Evolutionary conservation across 2,329 filamentous ascomycete species (phyloP).

Genomic region (Tympanopsis confertula): DNA sequence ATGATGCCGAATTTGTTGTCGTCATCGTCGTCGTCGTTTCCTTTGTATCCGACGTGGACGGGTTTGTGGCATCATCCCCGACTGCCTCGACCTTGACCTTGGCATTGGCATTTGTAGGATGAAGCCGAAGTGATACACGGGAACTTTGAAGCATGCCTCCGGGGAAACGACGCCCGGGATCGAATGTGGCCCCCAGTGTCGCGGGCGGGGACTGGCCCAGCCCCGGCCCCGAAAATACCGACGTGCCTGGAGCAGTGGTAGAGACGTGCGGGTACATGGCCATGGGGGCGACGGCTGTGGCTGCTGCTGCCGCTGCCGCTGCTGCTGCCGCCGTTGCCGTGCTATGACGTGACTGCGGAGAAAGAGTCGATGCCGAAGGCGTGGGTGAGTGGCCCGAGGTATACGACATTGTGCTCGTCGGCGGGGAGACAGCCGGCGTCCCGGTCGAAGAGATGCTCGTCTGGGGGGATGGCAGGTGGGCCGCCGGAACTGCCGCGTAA

Average conservation of each 20-base stretch:
- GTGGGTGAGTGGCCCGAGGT: conserved; percentile 66
- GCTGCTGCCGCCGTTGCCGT: conserved; percentile 32
- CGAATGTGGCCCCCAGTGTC: conserved; percentile 58
- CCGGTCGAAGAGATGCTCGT: conserved; percentile 45
- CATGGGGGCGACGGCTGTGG: conserved; percentile 34
- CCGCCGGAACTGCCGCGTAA: too few species aligned
- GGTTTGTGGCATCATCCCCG: conserved; percentile 14
- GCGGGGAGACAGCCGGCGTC: conserved; percentile 67
- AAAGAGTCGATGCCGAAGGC: conserved; percentile 60
- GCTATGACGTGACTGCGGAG: conserved; percentile 51
- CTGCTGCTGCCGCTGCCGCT: too few species aligned
- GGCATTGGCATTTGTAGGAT: conserved; percentile 26
- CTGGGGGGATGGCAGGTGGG: conserved; percentile 50
- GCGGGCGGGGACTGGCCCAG: conserved; percentile 57
- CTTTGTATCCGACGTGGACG: conserved; percentile 12
- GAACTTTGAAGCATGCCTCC: conserved; percentile 56
- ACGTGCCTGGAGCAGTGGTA: conserved; percentile 51
- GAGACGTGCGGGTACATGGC: conserved; percentile 68
- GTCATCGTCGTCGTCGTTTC: background rate
- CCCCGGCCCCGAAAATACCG: conserved; percentile 24
- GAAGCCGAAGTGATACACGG: conserved; percentile 28
- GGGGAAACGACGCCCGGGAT: conserved; percentile 51
- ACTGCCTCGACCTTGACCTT: conserved; percentile 25
- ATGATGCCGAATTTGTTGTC: background rate
- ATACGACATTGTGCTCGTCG: conserved; percentile 66